phyloP scores from a whole-genome alignment of 2,329 filamentous ascomycete species.

The Akanthomyces lecanii region DNA sequence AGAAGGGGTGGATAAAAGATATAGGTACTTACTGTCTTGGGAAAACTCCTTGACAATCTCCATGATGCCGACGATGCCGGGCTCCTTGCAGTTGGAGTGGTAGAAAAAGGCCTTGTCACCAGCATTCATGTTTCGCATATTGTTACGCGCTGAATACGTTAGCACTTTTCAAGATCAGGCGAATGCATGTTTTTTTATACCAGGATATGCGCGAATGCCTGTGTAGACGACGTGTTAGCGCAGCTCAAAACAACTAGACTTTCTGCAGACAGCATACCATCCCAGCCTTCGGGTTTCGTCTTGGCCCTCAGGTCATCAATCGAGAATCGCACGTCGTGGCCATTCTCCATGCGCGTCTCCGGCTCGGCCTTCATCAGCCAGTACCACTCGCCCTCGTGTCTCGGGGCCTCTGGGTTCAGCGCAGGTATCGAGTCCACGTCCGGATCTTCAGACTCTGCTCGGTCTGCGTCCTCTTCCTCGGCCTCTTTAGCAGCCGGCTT shows the following conservation, averaged over 20 bases:
- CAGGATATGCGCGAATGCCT: conserved; percentile 49
- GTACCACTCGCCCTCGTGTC: conserved; percentile 48
- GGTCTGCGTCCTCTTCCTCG: background rate
- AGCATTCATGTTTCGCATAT: conserved; percentile 84
- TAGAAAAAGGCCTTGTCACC: conserved; percentile 97
- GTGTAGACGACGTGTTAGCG: background rate
- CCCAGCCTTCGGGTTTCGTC: conserved; percentile 81
- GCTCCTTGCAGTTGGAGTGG: conserved; percentile 87
- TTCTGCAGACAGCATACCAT: conserved; percentile 53
- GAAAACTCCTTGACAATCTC: conserved; percentile 82
- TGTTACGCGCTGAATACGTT: conserved; percentile 63
- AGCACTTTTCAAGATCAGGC: background rate
- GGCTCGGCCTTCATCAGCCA: conserved; percentile 90
- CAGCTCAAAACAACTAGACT: background rate
- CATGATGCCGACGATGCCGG: conserved; percentile 83
- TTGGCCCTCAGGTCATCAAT: conserved; percentile 81
- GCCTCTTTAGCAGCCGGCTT: background rate
- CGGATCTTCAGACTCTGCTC: conserved; percentile 26
- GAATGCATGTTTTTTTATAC: conserved; percentile 24
- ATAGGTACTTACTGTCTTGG: conserved; percentile 59
- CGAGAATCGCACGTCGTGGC: conserved; percentile 84
- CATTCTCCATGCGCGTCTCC: conserved; percentile 79
- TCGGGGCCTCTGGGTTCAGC: conserved; percentile 35
- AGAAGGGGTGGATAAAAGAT: background rate
- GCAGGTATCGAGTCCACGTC: conserved; percentile 33